Base-by-base conservation (phyloP, 2,329 filamentous ascomycete species). In the Hypoxylon rubiginosum region DNA sequence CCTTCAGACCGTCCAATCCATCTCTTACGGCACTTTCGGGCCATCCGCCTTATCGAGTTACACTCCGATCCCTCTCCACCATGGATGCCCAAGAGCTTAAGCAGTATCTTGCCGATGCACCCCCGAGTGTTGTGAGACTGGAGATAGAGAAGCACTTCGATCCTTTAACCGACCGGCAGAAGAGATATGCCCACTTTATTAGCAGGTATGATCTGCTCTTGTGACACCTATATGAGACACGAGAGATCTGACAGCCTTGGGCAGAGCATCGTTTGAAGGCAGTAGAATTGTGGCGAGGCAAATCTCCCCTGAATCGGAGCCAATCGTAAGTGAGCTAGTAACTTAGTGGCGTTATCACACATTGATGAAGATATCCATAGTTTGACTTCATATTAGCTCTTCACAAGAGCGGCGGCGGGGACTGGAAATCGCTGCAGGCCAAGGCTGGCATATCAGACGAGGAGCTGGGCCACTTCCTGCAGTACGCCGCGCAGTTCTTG, bases 141-240 rank as follows among this genome's bases (percentile, higher is more conserved):
- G 91, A 93, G 78, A 96, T 98, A 78, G 93, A 93, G 82, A 92
- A 93, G 77, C 95, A 98, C 81, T 99, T 98, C 74, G 91, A 95
- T 59, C 88, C 90, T 36, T 80, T 96, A 66, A 86, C 82, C 57
- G 88, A 92, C 74, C 84, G 91, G 77, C 89, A 97, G 82, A 94
- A 95, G 83, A 90, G 92, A 76, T 97, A 97, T 84, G 92, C 94
- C 69, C 94, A 97, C 81, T 94, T 91, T 77, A 92, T 97, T 77
- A 93, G 90, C 86, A 88, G 87, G 91, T 92, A 84, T 43, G 9
- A 24, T 10, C 11, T 45, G n/a, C 21, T 30, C 11, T 41, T 19
- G 17, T 50, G 43, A 19, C 30, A 34, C 41, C 32, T 34, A 4
- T 26, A 28, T 21, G 15, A 43, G 30, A 32, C 50, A 19, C 13